A percentile compares a stretch with the other conserved stretches of the same genome.
Evolutionary conservation across 768 basidiomycete genomes (phyloP).

Genomic region (Xerocomellus dryophilus): DNA sequence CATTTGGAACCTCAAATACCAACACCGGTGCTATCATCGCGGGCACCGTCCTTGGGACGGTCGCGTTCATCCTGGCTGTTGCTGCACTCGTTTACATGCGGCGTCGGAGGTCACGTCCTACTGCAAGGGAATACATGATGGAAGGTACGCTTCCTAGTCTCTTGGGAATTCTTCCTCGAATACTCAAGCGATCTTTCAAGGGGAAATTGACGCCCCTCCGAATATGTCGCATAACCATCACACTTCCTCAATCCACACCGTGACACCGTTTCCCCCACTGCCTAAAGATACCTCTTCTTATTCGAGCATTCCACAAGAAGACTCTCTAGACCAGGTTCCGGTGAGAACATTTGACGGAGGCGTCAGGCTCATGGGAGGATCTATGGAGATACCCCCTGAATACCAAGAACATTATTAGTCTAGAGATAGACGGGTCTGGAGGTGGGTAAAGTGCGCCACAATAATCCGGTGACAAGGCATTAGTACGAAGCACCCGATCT

Average conservation of each 20-base stretch:
- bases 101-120: background rate
- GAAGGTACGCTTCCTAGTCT: background rate
- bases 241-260: background rate
- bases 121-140: background rate
- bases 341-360: constrained; percentile 4
- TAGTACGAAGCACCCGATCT: background rate
- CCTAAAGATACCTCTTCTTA: background rate
- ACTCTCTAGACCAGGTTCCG: background rate
- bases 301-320: background rate
- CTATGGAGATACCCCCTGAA: background rate
- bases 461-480: background rate
- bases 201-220: background rate
- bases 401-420: background rate
- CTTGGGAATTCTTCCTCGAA: background rate
- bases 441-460: background rate
- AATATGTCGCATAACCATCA: background rate
- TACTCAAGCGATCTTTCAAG: background rate
- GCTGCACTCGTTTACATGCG: background rate
- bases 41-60: background rate
- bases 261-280: background rate
- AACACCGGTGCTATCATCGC: background rate
- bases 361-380: background rate
- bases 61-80: background rate
- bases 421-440: background rate
- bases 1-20: background rate